phyloP scores from a whole-genome alignment of 192 early-diverging fungal species.

The Backusella morwellensis region DNA sequence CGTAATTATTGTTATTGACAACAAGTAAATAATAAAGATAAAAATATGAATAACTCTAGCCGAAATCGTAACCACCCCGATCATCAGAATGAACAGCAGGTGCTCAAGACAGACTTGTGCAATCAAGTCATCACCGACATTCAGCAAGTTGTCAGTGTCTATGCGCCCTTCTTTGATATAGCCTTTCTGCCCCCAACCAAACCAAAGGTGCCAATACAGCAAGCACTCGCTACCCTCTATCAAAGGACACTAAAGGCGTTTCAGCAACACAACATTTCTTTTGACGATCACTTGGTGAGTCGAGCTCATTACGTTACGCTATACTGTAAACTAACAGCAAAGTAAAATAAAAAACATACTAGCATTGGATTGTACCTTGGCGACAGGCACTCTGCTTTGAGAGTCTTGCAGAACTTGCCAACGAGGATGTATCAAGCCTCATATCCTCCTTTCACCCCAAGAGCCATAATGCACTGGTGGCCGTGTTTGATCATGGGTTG shows the following conservation, averaged over 20 bases:
- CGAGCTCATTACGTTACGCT: too few relatives aligned
- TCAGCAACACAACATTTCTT: slow-evolving; percentile 8
- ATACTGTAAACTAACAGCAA: not conserved
- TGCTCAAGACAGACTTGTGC: slow-evolving; percentile 26
- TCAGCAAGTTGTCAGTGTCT: slow-evolving; percentile 11
- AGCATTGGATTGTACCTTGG: slow-evolving; percentile 34
- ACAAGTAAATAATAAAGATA: not conserved
- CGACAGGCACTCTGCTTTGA: slow-evolving; percentile 29
- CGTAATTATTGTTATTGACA: not conserved
- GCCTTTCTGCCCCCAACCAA: not conserved
- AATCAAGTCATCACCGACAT: slow-evolving; percentile 21
- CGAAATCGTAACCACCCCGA: slow-evolving; percentile 12
- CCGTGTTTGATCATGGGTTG: slow-evolving; percentile 24
- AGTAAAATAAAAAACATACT: not conserved
- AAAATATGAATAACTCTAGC: not conserved
- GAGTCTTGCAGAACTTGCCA: slow-evolving; percentile 12
- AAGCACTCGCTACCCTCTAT: slow-evolving; percentile 15
- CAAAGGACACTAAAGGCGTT: slow-evolving; percentile 17
- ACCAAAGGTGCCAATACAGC: not conserved
- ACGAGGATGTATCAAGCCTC: slow-evolving; percentile 1
- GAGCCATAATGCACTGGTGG: slow-evolving; percentile 7
- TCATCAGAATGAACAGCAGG: slow-evolving; percentile 19
- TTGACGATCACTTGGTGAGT: slow-evolving; percentile 34
- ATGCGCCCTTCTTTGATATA: slow-evolving; percentile 20
- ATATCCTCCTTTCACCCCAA: slow-evolving; percentile 23